A percentile compares a stretch with the other conserved stretches of the same genome.
These are phyloP conservation scores for Pseudocercospora crystallina DNA, from an alignment of 2,329 filamentous ascomycete species.

Conservation along the genomic window DNA sequence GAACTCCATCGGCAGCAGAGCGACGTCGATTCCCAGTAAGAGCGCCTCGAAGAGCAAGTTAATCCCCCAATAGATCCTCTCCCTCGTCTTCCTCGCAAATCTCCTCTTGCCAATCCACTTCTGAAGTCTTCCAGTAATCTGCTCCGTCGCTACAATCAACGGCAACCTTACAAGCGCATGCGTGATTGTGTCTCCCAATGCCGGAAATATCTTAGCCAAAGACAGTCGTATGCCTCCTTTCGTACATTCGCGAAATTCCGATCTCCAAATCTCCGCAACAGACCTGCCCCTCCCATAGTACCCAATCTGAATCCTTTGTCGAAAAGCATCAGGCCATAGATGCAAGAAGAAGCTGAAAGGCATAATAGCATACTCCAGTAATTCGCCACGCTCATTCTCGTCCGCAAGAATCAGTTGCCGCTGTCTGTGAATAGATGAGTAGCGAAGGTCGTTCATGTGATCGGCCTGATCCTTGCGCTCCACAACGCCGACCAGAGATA, in stretches of 20 bases:
- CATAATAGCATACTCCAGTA: constrained; percentile 18
- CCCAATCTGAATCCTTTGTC: constrained; percentile 27
- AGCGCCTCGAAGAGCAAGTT: constrained; percentile 16
- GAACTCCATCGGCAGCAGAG: constrained; percentile 29
- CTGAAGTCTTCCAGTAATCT: constrained; percentile 20
- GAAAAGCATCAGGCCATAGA: constrained; percentile 24
- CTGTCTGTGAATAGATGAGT: constrained; percentile 11
- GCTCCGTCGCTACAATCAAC: constrained; percentile 21
- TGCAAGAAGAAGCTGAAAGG: constrained; percentile 18
- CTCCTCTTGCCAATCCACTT: constrained; percentile 8
- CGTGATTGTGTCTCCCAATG: constrained; percentile 15
- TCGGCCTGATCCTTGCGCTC: constrained; percentile 36
- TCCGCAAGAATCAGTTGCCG: constrained; percentile 17
- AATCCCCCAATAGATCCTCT: constrained; percentile 13
- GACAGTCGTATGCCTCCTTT: constrained; percentile 12
- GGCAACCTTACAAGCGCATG: constrained; percentile 18
- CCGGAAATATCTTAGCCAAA: constrained; percentile 21
- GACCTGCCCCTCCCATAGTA: constrained; percentile 21
- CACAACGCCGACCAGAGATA: constrained; percentile 49
- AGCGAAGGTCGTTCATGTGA: constrained; percentile 10
- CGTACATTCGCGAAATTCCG: constrained; percentile 16
- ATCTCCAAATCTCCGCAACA: constrained; percentile 19
- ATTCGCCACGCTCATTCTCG: constrained; percentile 29
- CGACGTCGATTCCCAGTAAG: constrained; percentile 22
- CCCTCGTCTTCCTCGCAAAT: constrained; percentile 15